Evolutionary conservation across 2,329 filamentous ascomycete species (phyloP), one percentile per base, ranked within the genome.

Genomic region (Fusarium chlamydosporum): DNA sequence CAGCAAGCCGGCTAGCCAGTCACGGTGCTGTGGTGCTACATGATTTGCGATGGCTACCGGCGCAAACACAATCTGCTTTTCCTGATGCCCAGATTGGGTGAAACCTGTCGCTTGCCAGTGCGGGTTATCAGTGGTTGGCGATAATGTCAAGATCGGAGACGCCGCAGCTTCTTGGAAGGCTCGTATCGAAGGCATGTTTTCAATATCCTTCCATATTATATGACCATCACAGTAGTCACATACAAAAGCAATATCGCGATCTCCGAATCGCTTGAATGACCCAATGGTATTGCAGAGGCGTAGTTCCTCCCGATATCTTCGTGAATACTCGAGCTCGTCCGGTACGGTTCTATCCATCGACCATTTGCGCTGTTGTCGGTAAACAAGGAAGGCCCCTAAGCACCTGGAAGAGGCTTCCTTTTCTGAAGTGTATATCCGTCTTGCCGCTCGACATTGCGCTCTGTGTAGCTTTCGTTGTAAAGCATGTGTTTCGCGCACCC

Each of bases 141-240:
- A 75, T 23, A 71, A 51, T 31, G 68, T 70, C 15, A 69, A 37
- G n/a, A 71, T 63, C 18, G 75, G 58, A 12, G 70, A 62, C 13
- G 67, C 59, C 11, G 65, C 72, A 27, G 71, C 71, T 52, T 74
- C 75, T 54, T 76, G 76, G 27, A 76, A 75, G 10, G 77, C 74
- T 35, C 85, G 77, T 56, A 79, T 76, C 3, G 83, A 83, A 7
- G 86, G 86, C 78, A 88, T 84, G 48, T 77, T 79, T 66, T 82
- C 80, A 33, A 89, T 70, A 72, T 89, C 85, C 59, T 85, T 81
- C 87, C 87, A 89, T 23, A 89, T 77, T 26, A 89, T 77, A 72
- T 86, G 85, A 3, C 87, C 87, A 72, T 88, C 86, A 77, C 87
- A 89, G 72, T 84, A 89, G 76, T 89, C 86, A 78, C 87, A 89